Conservation (phyloP, 2,329 filamentous ascomycete genomes). For the Sclerotinia trifoliorum region DNA sequence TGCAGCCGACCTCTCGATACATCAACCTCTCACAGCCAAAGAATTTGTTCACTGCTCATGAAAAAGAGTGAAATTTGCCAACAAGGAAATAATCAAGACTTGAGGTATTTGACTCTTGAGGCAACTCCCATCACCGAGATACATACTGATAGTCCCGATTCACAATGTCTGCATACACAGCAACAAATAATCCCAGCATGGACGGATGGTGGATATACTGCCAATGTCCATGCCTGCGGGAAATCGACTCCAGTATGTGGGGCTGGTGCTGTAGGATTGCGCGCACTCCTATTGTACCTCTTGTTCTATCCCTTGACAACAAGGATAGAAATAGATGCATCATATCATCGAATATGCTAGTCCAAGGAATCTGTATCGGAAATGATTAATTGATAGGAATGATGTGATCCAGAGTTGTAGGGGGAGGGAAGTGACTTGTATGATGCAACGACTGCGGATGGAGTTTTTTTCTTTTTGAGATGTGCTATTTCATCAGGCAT, state of each 20-base stretch:
- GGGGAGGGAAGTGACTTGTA: background rate
- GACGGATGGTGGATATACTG: conserved; percentile 29
- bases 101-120: background rate
- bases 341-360: background rate
- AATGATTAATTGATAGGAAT: background rate
- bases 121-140: no score
- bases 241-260: conserved; percentile 24
- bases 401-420: background rate
- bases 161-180: background rate
- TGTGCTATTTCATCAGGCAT: background rate
- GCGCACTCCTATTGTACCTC: conserved; percentile 22
- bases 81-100: background rate
- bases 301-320: background rate
- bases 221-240: conserved; percentile 11
- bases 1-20: background rate
- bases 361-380: background rate
- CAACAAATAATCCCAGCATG: background rate
- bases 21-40: background rate
- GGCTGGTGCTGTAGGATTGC: conserved; percentile 28
- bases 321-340: background rate
- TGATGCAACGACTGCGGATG: background rate
- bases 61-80: background rate
- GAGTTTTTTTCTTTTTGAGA: background rate
- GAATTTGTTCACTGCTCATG: background rate
- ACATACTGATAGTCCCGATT: background rate